A percentile compares a stretch with the other conserved stretches of the same genome.
Evolutionary conservation across 2,329 filamentous ascomycete species (phyloP).

Genomic region (Ilyonectria destructans): DNA sequence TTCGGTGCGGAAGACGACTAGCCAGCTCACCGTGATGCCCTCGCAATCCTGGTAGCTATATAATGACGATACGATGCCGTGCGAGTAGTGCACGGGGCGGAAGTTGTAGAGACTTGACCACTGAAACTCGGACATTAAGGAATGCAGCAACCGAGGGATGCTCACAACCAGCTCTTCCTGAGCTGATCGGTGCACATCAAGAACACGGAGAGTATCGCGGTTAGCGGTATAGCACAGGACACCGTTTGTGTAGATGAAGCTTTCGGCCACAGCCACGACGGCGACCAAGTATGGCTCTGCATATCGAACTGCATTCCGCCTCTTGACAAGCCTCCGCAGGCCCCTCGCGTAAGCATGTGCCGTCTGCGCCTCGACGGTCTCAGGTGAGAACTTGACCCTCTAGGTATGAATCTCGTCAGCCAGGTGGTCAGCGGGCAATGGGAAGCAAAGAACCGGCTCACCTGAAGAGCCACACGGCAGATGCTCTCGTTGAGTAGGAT

Average conservation of each 20-base stretch:
- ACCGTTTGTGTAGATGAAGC: conserved; percentile 76
- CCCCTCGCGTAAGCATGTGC: conserved; percentile 42
- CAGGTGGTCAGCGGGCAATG: conserved; percentile 16
- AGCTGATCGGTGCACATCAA: conserved; percentile 69
- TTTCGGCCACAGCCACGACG: conserved; percentile 72
- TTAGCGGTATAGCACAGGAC: conserved; percentile 75
- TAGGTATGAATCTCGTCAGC: conserved; percentile 40
- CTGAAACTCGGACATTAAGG: conserved; percentile 56
- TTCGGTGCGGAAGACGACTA: conserved; percentile 65
- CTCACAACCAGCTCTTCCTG: conserved; percentile 71
- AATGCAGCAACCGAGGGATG: conserved; percentile 60
- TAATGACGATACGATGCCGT: conserved; percentile 72
- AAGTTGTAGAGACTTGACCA: conserved; percentile 62
- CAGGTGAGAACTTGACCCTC: conserved; percentile 42
- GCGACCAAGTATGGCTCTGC: conserved; percentile 75
- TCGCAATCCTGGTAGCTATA: conserved; percentile 61
- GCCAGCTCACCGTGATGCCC: conserved; percentile 61
- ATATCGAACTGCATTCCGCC: conserved; percentile 72
- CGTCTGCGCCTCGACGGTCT: conserved; percentile 41
- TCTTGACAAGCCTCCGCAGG: conserved; percentile 74
- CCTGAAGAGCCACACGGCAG: conserved; percentile 72
- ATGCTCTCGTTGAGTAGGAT: conserved; percentile 70
- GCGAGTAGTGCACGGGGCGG: conserved; percentile 70
- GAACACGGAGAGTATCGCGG: conserved; percentile 65
- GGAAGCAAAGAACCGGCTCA: conserved; percentile 53